Conservation (phyloP, 2,329 filamentous ascomycete genomes). For the Epichloe gansuensis region DNA sequence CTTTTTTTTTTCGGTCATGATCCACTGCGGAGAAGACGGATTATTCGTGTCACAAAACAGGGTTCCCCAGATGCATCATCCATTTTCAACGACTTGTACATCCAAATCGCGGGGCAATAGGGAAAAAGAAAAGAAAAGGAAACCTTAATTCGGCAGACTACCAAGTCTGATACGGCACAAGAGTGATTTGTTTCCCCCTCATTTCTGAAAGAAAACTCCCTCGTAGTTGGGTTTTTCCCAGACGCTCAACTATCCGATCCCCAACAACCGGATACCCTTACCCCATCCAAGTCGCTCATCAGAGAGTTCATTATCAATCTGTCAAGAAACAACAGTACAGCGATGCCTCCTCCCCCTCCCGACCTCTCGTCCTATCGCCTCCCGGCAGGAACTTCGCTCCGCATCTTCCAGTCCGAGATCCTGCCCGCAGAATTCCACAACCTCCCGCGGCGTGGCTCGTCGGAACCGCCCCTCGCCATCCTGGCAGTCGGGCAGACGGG, state of each 20-base stretch:
- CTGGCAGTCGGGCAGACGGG: slow-evolving; percentile 35
- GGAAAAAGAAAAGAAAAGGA: neutral
- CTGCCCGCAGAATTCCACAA: slow-evolving; percentile 21
- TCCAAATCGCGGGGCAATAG: neutral
- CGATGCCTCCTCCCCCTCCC: slow-evolving; percentile 12
- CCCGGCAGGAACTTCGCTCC: slow-evolving; percentile 15
- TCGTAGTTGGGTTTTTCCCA: too few relatives aligned
- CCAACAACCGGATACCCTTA: too few relatives aligned
- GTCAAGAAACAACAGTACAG: too few relatives aligned
- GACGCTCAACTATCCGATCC: too few relatives aligned
- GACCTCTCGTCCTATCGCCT: slow-evolving; percentile 21
- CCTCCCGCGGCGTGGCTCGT: slow-evolving; percentile 7
- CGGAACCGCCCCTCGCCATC: slow-evolving; percentile 23
- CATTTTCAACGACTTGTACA: neutral
- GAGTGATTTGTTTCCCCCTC: neutral
- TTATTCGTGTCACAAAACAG: too few relatives aligned
- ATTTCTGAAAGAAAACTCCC: neutral
- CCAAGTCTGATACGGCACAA: too few relatives aligned
- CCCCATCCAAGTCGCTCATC: too few relatives aligned
- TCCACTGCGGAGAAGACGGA: too few relatives aligned
- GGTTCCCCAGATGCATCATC: neutral
- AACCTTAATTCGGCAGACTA: too few relatives aligned
- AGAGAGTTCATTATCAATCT: too few relatives aligned
- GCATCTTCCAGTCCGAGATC: slow-evolving; percentile 20
- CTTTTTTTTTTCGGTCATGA: too few relatives aligned